Evolutionary conservation across 129 eudicot genomes (phyloP).

Genomic region (Helianthus annuus): DNA sequence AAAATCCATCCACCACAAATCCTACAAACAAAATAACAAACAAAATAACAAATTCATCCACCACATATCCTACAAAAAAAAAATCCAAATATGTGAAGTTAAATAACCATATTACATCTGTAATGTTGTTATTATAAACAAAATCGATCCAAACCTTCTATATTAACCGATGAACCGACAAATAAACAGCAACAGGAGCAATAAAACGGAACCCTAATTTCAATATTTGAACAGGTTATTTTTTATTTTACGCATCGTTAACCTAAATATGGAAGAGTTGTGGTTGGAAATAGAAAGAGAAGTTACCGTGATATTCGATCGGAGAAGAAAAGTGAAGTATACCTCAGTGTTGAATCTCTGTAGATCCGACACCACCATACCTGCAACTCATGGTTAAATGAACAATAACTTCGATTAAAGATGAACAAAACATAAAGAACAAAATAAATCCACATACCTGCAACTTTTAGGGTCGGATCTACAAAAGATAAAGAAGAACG

Average conservation of each 20-base stretch:
- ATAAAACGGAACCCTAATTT: slow-evolving; percentile 28
- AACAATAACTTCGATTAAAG: too few relatives aligned
- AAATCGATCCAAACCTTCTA: slow-evolving; percentile 11
- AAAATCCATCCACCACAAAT: too few relatives aligned
- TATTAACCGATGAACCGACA: background rate
- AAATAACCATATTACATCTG: slow-evolving; percentile 19
- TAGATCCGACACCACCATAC: too few relatives aligned
- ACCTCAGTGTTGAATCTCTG: too few relatives aligned
- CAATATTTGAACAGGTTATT: background rate
- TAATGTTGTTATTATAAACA: background rate
- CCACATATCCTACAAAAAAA: slow-evolving; percentile 2
- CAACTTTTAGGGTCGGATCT: too few relatives aligned
- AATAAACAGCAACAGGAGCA: background rate
- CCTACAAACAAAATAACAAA: too few relatives aligned
- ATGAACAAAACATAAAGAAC: too few relatives aligned
- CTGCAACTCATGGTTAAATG: too few relatives aligned
- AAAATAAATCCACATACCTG: too few relatives aligned
- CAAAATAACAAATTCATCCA: too few relatives aligned
- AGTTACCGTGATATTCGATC: slow-evolving; percentile 31
- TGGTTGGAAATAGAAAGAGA: slow-evolving; percentile 8
- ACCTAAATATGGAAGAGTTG: background rate
- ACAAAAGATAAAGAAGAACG: too few relatives aligned
- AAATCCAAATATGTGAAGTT: slow-evolving; percentile 10
- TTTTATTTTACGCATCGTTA: slow-evolving; percentile 11
- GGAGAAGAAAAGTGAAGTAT: slow-evolving; percentile 15